Conservation (phyloP, 176 grass and related monocot genomes). For the Ensete glaucum region DNA sequence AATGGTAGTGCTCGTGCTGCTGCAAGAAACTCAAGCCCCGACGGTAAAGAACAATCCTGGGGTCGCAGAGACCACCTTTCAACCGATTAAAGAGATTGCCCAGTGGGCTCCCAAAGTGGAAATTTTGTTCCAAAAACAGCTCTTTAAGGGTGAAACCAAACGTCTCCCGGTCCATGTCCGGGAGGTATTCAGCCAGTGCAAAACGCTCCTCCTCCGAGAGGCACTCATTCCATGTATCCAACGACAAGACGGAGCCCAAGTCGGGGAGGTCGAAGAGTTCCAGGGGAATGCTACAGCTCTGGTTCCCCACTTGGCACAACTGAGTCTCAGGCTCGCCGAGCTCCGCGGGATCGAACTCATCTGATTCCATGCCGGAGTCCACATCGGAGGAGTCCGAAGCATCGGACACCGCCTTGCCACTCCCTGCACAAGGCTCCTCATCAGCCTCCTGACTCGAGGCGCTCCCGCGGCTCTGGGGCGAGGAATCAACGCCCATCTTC, state of each 20-base stretch:
- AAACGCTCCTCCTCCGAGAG: slow-evolving; percentile 65
- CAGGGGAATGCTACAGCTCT: slow-evolving; percentile 45
- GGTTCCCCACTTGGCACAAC: slow-evolving; percentile 61
- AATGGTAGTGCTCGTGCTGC: slow-evolving; percentile 61
- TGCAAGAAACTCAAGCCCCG: slow-evolving; percentile 39
- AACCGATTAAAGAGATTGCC: slow-evolving; percentile 31
- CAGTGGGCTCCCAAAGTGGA: slow-evolving; percentile 76
- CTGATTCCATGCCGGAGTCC: slow-evolving; percentile 65
- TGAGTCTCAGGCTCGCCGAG: slow-evolving; percentile 37
- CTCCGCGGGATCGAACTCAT: slow-evolving; percentile 46
- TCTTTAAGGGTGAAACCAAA: slow-evolving; percentile 57
- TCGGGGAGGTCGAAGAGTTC: slow-evolving; percentile 45
- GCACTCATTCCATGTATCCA: slow-evolving; percentile 62
- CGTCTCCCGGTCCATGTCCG: slow-evolving; percentile 76
- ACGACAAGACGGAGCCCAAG: slow-evolving; percentile 42
- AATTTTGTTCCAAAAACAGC: slow-evolving; percentile 55
- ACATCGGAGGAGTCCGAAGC: slow-evolving; percentile 32
- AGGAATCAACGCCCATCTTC: slow-evolving; percentile 28
- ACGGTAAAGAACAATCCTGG: slow-evolving; percentile 54
- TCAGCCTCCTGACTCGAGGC: slow-evolving; percentile 39
- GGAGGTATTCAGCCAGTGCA: slow-evolving; percentile 45
- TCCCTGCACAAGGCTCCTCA: slow-evolving; percentile 27
- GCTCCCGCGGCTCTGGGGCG: slow-evolving; percentile 23
- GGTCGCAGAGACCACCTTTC: slow-evolving; percentile 73
- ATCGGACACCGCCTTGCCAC: slow-evolving; percentile 42